phyloP scores from a whole-genome alignment of 2,329 filamentous ascomycete genomes.

The Penicillium sp. region DNA sequence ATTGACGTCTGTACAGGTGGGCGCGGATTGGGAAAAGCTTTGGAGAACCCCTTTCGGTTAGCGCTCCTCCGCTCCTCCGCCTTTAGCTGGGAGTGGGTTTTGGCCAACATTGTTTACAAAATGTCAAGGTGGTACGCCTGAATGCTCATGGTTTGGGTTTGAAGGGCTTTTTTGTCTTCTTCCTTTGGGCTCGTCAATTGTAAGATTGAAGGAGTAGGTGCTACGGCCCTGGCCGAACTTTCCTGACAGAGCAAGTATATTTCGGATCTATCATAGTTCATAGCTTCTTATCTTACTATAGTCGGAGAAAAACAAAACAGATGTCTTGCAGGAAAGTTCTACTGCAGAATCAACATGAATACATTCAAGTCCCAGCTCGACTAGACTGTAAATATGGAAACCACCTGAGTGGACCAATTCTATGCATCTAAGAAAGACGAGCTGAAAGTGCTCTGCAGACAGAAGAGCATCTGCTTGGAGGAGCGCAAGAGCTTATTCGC shows the following conservation, averaged over 20 bases:
- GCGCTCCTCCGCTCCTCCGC: constrained; percentile 13
- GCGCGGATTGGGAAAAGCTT: constrained; percentile 22
- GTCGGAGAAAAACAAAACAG: not conserved
- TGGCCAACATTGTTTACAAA: not conserved
- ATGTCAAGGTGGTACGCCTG: not conserved
- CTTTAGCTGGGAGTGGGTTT: not conserved
- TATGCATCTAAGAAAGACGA: not conserved
- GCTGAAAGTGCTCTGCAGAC: not conserved
- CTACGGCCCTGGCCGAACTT: not conserved
- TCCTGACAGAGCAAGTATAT: not conserved
- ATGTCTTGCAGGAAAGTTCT: not conserved
- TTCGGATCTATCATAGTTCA: not conserved
- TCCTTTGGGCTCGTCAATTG: not conserved
- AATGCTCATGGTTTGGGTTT: not conserved
- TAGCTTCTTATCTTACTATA: not conserved
- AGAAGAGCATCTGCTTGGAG: not conserved
- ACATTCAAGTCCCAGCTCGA: too few species aligned
- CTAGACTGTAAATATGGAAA: too few species aligned
- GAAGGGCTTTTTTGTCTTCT: not conserved
- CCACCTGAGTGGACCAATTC: not conserved
- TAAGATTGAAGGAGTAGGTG: not conserved
- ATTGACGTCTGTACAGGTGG: constrained; percentile 12
- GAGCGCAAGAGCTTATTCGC: not conserved
- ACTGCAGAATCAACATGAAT: not conserved
- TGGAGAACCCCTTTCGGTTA: constrained; percentile 17